A percentile compares a stretch with the other conserved stretches of the same genome.
Conservation (phyloP, 441 rosid species). For the Populus hybrid region DNA sequence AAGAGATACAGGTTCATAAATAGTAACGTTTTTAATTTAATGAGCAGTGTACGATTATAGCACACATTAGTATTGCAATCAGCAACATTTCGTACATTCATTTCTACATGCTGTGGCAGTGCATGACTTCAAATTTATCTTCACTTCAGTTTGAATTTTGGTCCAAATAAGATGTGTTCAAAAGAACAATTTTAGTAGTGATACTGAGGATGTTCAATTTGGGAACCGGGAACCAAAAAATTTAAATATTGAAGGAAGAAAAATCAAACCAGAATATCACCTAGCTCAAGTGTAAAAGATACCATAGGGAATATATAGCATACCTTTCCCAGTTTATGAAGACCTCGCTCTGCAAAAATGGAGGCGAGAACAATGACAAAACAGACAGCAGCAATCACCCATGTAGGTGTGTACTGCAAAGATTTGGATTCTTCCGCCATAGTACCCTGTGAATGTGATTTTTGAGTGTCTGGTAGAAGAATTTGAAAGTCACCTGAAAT, state of each 20-base stretch:
- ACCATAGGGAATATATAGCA: background rate
- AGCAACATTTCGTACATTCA: background rate
- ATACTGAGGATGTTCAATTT: background rate
- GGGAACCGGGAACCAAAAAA: background rate
- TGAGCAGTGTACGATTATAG: background rate
- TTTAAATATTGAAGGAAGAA: background rate
- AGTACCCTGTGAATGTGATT: background rate
- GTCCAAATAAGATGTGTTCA: background rate
- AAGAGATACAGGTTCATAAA: background rate
- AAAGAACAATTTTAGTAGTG: background rate
- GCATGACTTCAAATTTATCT: background rate
- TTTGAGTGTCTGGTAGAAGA: background rate
- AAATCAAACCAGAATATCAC: background rate
- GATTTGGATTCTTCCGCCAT: slow-evolving; percentile 48
- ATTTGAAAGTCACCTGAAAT: background rate
- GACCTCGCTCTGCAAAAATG: slow-evolving; percentile 58
- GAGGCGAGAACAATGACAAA: slow-evolving; percentile 61
- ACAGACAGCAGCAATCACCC: slow-evolving; percentile 77
- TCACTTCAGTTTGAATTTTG: background rate
- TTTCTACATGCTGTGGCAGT: background rate
- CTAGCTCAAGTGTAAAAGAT: background rate
- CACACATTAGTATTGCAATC: background rate
- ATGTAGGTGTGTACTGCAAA: slow-evolving; percentile 68
- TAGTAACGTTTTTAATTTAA: background rate
- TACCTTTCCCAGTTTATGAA: slow-evolving; percentile 74